These are phyloP conservation scores for Groenewaldozyma auringiensis DNA, from an alignment of 1,139 yeast genomes.

Conservation along the genomic window DNA sequence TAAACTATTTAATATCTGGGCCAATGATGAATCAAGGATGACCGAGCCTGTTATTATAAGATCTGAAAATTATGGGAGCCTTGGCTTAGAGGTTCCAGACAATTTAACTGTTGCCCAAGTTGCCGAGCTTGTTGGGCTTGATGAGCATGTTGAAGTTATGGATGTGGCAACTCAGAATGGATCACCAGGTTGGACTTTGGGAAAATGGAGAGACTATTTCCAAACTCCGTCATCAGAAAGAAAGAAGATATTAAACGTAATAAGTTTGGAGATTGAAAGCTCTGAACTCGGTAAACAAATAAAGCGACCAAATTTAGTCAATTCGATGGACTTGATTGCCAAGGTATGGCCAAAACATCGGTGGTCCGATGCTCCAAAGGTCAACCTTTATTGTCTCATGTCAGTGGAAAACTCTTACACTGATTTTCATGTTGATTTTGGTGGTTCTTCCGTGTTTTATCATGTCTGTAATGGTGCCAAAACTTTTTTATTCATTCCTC, in stretches of 20 bases:
- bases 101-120: slow-evolving; percentile 49
- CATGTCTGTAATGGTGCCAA: slow-evolving; percentile 69
- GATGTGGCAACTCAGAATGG: slow-evolving; percentile 76
- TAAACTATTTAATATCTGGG: slow-evolving; percentile 37
- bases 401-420: slow-evolving; percentile 75
- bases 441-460: slow-evolving; percentile 88
- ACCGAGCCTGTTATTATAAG: slow-evolving; percentile 36
- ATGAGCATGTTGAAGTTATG: slow-evolving; percentile 70
- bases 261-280: slow-evolving; percentile 68
- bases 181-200: slow-evolving; percentile 57
- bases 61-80: slow-evolving; percentile 27
- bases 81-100: slow-evolving; percentile 40
- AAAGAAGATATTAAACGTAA: slow-evolving; percentile 70
- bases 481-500: slow-evolving; percentile 71
- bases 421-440: slow-evolving; percentile 87
- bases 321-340: slow-evolving; percentile 62
- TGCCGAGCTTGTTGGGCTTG: slow-evolving; percentile 54
- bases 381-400: slow-evolving; percentile 80
- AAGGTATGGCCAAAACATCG: slow-evolving; percentile 46
- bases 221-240: slow-evolving; percentile 39
- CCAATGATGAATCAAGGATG: slow-evolving; percentile 28
- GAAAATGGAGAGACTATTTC: slow-evolving; percentile 70
- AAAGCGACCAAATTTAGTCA: slow-evolving; percentile 58
- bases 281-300: slow-evolving; percentile 46
- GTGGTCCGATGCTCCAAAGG: slow-evolving; percentile 43